These are phyloP conservation scores for Torrubiella hemipterigena DNA, from an alignment of 2,329 filamentous ascomycete species.

Conservation along the genomic window DNA sequence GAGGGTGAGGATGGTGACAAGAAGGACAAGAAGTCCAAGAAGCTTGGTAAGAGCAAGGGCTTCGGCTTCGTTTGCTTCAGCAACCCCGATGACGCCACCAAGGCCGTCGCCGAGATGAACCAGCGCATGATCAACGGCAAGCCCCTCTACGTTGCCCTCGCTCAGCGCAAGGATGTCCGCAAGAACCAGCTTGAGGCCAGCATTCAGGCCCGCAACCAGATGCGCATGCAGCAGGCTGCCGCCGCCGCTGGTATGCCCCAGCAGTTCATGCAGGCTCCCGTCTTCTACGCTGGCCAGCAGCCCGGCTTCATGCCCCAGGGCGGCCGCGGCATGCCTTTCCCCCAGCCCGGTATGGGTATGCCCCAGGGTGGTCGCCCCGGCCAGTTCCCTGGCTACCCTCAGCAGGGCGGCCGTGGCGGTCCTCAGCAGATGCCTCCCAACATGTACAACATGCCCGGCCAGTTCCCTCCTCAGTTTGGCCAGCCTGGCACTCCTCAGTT, in stretches of 20 bases:
- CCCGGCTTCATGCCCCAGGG: slow-evolving; percentile 55
- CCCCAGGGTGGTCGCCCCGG: slow-evolving; percentile 72
- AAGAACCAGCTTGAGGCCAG: slow-evolving; percentile 98
- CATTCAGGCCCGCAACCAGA: slow-evolving; percentile 97
- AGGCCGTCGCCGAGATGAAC: slow-evolving; percentile 99
- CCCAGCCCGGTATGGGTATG: slow-evolving; percentile 50
- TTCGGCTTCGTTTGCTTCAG: slow-evolving; percentile 99
- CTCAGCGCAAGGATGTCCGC: slow-evolving; percentile 98
- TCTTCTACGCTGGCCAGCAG: slow-evolving; percentile 84
- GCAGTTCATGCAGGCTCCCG: slow-evolving; percentile 77
- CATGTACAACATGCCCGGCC: slow-evolving; percentile 70
- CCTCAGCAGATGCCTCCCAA: slow-evolving; percentile 80
- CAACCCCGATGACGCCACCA: slow-evolving; percentile 97
- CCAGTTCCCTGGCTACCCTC: slow-evolving; percentile 76
- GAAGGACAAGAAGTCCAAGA: slow-evolving; percentile 45
- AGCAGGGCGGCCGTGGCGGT: slow-evolving; percentile 79
- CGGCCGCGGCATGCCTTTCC: slow-evolving; percentile 56
- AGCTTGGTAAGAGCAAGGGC: slow-evolving; percentile 96
- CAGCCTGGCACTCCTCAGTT: slow-evolving; percentile 71
- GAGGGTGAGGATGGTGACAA: slow-evolving; percentile 40
- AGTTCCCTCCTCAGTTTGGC: slow-evolving; percentile 70
- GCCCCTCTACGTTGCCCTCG: slow-evolving; percentile 93
- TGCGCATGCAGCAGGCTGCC: slow-evolving; percentile 95
- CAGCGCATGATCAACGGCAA: slow-evolving; percentile 97
- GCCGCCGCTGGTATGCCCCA: slow-evolving; percentile 81